Percentiles rank a stretch among this genome's conserved stretches.
Evolutionary conservation across 2,329 filamentous ascomycete species (phyloP).

Genomic region (Monilinia vaccinii-corymbosi): DNA sequence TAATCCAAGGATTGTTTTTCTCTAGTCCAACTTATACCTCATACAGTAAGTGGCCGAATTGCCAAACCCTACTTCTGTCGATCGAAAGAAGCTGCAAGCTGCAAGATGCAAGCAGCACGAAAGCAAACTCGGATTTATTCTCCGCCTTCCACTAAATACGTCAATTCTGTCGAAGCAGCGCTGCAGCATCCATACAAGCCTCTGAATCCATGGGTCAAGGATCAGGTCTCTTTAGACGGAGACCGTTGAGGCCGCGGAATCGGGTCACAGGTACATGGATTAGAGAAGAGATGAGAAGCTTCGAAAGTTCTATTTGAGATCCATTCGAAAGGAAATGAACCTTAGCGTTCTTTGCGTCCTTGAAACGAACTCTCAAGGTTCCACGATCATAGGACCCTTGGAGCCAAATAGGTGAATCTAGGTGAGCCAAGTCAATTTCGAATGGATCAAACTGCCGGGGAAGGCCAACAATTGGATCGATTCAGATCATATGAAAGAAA

Average conservation of each 20-base stretch:
- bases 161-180: neutral
- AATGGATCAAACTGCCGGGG: neutral
- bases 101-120: neutral
- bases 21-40: neutral
- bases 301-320: conserved; percentile 4
- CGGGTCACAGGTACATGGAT: conserved; percentile 7
- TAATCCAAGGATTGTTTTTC: neutral
- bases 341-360: neutral
- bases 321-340: conserved; percentile 7
- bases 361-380: neutral
- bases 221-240: conserved; percentile 1
- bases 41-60: neutral
- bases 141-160: neutral
- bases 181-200: neutral
- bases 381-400: neutral
- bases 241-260: conserved; percentile 8
- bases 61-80: neutral
- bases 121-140: neutral
- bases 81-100: neutral
- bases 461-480: neutral
- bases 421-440: neutral
- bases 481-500: conserved; percentile 1
- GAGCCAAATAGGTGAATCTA: neutral
- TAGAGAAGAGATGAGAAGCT: conserved; percentile 12
- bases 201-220: neutral